Evolutionary conservation across 768 basidiomycete genomes (phyloP), one percentile per base, ranked within the genome.

Genomic region (Lactifluus volemus): DNA sequence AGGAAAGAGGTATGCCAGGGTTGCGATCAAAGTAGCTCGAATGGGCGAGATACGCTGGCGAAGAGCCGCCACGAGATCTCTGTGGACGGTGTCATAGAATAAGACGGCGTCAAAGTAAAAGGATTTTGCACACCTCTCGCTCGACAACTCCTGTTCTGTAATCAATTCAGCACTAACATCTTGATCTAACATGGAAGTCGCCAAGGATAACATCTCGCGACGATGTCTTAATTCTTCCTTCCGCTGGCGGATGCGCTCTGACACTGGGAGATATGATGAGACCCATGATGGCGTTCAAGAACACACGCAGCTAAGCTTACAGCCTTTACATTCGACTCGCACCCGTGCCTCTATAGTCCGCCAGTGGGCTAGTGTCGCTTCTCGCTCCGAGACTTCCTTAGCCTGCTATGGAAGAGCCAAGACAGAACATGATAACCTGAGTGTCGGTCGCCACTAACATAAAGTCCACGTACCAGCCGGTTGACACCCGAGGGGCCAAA

Each of bases 1-100:
- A 25, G 95, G 94, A 72, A 87, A 98, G 66, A 96, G 86, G 12
- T 77, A 75, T 44, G 88, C 83, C 49, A 97, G 80, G 12, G 79
- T 80, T 17, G 86, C 84, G 61, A 93, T 76, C 54, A 91, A 80
- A 7, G 80, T 79, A 38, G 81, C 84, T 59, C 85, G 82, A 50
- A 78, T 79, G 21, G 81, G 76, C 6, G 75, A 68, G 58, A 90
- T 73, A 50, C 73, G 77, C 49, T 74, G 74, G 52, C 74, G 79
- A 59, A 89, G 79, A 34, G 75, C 68, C 38, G 70, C 64, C 44
- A 82, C 76, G 32, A 75, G 75, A 19, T 70, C 68, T 68, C 88
- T 91, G 67, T n/a, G 36, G 54, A 47, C 44, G 42, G 61, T 61
- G 39, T 30, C 59, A 65, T 57, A 67, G 62, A 61, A 70, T 58